Evolutionary conservation across 2,329 filamentous ascomycete genomes (phyloP).

Genomic region (Aspergillus pseudotamarii): DNA sequence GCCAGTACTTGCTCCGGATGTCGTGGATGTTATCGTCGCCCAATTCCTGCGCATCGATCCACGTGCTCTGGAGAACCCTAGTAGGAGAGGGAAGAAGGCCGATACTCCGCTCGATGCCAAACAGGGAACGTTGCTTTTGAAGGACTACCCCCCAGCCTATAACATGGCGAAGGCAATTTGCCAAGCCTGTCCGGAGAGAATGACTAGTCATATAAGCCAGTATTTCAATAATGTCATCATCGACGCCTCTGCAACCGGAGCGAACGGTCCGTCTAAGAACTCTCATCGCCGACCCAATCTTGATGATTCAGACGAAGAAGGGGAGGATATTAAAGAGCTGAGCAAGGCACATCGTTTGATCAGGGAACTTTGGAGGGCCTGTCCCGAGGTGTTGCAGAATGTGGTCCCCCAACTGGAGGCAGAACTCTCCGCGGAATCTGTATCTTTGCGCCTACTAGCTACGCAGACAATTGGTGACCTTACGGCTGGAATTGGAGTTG

Average conservation of each 20-base stretch:
- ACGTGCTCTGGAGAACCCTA: conserved; percentile 53
- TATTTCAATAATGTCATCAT: conserved; percentile 98
- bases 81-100: conserved; percentile 59
- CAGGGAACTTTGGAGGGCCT: conserved; percentile 90
- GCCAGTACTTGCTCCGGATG: conserved; percentile 72
- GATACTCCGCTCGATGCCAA: conserved; percentile 66
- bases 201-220: conserved; percentile 90
- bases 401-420: conserved; percentile 93
- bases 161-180: conserved; percentile 96
- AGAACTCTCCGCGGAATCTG: conserved; percentile 86
- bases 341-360: conserved; percentile 87
- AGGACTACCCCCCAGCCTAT: conserved; percentile 89
- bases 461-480: conserved; percentile 96
- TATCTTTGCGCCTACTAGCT: conserved; percentile 81
- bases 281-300: conserved; percentile 51
- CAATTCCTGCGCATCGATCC: conserved; percentile 91
- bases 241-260: conserved; percentile 69
- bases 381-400: conserved; percentile 83
- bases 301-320: conserved; percentile 68
- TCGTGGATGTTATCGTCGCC: conserved; percentile 90
- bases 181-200: conserved; percentile 85
- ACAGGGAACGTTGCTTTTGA: conserved; percentile 81
- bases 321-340: conserved; percentile 83
- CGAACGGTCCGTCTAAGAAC: conserved; percentile 53
- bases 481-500: conserved; percentile 88